These are phyloP conservation scores for Calonectria pteridis DNA, from an alignment of 2,329 filamentous ascomycete genomes.

Conservation along the genomic window DNA sequence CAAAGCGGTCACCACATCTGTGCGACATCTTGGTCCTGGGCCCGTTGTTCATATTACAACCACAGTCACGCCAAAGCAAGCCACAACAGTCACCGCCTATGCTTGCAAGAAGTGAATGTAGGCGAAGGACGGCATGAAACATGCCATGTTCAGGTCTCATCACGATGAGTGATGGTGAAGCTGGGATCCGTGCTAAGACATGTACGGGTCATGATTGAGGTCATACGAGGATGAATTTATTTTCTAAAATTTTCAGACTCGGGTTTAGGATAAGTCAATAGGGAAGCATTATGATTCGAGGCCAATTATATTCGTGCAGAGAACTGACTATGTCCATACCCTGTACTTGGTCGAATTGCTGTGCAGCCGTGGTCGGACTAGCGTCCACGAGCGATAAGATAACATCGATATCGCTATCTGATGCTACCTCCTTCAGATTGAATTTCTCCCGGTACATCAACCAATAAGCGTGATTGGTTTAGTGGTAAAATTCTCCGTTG, in stretches of 20 bases:
- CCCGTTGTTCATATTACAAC: neutral
- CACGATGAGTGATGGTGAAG: neutral
- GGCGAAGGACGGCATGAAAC: neutral
- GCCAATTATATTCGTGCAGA: neutral
- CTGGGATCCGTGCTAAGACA: neutral
- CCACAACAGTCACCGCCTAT: neutral
- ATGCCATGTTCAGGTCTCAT: no score
- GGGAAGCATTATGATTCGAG: neutral
- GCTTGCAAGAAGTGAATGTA: neutral
- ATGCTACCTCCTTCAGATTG: neutral
- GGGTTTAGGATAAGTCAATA: neutral
- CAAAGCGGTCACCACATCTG: neutral
- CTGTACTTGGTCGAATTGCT: neutral
- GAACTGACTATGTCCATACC: neutral
- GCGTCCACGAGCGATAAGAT: no score
- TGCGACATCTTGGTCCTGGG: neutral
- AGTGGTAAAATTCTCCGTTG: neutral
- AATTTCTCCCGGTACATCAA: rapidly evolving
- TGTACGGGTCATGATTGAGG: neutral
- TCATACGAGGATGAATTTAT: no score
- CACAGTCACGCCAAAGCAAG: neutral
- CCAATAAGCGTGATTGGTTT: neutral
- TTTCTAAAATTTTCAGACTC: no score
- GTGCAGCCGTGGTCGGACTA: neutral
- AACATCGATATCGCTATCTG: no score